Percentiles rank a stretch among this genome's conserved stretches.
Evolutionary conservation across 768 basidiomycete genomes (phyloP).

Genomic region (Lentinula detonsa): DNA sequence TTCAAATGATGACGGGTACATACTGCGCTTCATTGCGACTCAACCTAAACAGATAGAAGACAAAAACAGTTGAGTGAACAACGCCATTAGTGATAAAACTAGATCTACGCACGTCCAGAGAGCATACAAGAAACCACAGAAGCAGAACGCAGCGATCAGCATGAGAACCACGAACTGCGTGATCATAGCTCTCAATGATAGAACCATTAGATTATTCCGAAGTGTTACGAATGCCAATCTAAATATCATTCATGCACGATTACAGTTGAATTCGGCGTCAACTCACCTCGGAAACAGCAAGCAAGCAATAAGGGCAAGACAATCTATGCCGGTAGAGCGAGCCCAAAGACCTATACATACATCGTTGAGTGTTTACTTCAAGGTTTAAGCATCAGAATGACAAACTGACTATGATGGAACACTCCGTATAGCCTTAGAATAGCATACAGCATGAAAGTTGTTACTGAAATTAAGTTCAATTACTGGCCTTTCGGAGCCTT

Average conservation of each 20-base stretch:
- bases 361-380: background rate
- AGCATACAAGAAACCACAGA: constrained; percentile 89
- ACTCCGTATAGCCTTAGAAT: constrained; percentile 75
- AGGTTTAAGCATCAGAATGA: background rate
- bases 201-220: constrained; percentile 73
- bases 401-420: constrained; percentile 51
- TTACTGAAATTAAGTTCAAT: constrained; percentile 38
- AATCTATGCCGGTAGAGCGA: constrained; percentile 66
- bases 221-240: constrained; percentile 90
- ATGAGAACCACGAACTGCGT: constrained; percentile 82
- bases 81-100: background rate
- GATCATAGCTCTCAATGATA: constrained; percentile 88
- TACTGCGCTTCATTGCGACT: constrained; percentile 57
- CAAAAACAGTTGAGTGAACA: background rate
- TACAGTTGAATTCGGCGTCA: background rate
- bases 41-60: constrained; percentile 36
- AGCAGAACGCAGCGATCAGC: constrained; percentile 85
- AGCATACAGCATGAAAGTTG: constrained; percentile 72
- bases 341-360: constrained; percentile 53
- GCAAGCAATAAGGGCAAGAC: constrained; percentile 83
- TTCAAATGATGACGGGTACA: constrained; percentile 12
- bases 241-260: constrained; percentile 1
- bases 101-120: constrained; percentile 75
- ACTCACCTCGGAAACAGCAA: constrained; percentile 81
- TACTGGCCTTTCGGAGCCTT: background rate